These are phyloP conservation scores for Rhododendron kiyosumense DNA, from an alignment of 148 eudicot genomes.

Conservation along the genomic window DNA sequence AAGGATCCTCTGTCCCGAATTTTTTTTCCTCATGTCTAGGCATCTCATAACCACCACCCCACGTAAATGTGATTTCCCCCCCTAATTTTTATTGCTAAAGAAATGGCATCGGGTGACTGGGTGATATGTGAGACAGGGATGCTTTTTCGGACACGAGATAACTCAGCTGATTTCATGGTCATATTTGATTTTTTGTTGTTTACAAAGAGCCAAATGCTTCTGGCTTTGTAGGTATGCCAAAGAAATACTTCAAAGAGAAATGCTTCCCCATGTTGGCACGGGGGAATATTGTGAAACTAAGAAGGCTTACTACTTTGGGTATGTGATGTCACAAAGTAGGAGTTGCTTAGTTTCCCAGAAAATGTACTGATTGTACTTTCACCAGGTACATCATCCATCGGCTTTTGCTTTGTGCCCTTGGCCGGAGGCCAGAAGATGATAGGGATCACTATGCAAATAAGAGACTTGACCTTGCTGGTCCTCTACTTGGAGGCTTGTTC, in stretches of 20 bases:
- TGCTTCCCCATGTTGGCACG: slow-evolving; percentile 98
- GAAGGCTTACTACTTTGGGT: slow-evolving; percentile 97
- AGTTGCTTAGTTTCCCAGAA: not conserved
- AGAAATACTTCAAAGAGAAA: slow-evolving; percentile 94
- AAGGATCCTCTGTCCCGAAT: not conserved
- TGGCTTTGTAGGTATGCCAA: slow-evolving; percentile 58
- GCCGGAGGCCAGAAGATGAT: slow-evolving; percentile 88
- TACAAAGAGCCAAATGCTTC: not conserved
- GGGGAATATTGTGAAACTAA: slow-evolving; percentile 97
- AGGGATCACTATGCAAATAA: slow-evolving; percentile 97
- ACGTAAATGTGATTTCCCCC: not conserved
- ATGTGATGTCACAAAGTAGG: slow-evolving; percentile 9
- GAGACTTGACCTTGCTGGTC: slow-evolving; percentile 97
- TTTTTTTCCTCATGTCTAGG: not conserved
- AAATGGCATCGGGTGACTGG: not conserved
- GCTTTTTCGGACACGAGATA: not conserved
- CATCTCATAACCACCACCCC: not conserved
- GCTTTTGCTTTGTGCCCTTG: slow-evolving; percentile 83
- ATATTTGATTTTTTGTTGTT: not conserved
- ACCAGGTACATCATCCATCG: slow-evolving; percentile 73
- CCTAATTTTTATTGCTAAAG: not conserved
- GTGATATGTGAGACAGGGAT: not conserved
- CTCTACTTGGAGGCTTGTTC: slow-evolving; percentile 84
- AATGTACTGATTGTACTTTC: not conserved
- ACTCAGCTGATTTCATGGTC: not conserved